Evolutionary conservation across 306 rosid species (phyloP).

Genomic region (Prunus kanzakura): DNA sequence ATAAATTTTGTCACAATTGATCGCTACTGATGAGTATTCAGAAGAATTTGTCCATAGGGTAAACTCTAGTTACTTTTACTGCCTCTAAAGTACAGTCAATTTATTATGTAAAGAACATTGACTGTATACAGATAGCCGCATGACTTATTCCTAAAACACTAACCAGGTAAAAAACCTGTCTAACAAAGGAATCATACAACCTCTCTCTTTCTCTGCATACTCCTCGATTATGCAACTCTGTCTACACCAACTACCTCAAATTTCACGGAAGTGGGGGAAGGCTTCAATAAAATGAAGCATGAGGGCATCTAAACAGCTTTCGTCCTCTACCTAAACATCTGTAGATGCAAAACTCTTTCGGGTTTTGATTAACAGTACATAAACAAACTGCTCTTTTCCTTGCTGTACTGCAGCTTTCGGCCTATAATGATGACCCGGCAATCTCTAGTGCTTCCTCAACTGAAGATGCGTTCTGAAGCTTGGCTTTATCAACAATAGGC

Average conservation of each 20-base stretch:
- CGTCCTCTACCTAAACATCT: not conserved
- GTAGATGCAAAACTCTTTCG: not conserved
- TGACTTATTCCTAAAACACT: too few species aligned
- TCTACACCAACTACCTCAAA: not conserved
- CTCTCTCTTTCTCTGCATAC: not conserved
- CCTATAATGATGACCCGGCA: slow-evolving; percentile 50
- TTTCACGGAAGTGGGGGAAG: not conserved
- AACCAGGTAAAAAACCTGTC: not conserved
- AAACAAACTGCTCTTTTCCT: not conserved
- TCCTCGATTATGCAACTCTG: not conserved
- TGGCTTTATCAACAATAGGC: slow-evolving; percentile 67
- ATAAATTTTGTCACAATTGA: too few species aligned
- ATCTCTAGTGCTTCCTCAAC: slow-evolving; percentile 82
- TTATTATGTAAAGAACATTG: too few species aligned
- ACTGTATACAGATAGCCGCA: too few species aligned
- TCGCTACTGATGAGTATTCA: too few species aligned
- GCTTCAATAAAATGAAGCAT: not conserved
- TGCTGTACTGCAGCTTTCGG: slow-evolving; percentile 33
- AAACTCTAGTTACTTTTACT: too few species aligned
- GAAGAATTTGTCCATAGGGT: too few species aligned
- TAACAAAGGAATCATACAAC: not conserved
- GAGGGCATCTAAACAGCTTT: slow-evolving; percentile 1
- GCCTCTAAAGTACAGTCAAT: too few species aligned
- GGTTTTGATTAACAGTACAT: not conserved
- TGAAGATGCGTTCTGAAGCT: slow-evolving; percentile 71